phyloP scores from a whole-genome alignment of 768 basidiomycete genomes.

The Epithele typhae region DNA sequence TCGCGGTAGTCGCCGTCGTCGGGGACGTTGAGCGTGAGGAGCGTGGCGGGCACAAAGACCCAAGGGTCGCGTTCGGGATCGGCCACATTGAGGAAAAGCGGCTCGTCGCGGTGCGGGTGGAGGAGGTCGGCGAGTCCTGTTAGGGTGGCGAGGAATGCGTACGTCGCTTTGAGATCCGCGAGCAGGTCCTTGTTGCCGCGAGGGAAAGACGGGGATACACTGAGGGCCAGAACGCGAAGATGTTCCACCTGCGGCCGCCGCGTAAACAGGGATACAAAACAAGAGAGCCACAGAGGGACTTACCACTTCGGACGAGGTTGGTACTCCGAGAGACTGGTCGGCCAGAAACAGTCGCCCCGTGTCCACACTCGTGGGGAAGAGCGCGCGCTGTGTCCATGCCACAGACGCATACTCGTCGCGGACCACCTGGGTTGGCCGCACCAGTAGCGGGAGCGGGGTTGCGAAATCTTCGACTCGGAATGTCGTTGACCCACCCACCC shows the following conservation, averaged over 20 bases:
- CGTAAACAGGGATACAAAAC: not conserved
- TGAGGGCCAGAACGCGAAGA: constrained; percentile 29
- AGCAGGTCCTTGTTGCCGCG: constrained; percentile 25
- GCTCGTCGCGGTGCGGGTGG: constrained; percentile 18
- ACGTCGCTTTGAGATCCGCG: constrained; percentile 38
- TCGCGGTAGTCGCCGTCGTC: constrained; percentile 26
- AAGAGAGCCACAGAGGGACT: constrained; percentile 12
- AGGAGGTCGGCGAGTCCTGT: constrained; percentile 16
- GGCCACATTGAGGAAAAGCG: constrained; percentile 45
- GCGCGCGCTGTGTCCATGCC: constrained; percentile 47
- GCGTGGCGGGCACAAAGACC: constrained; percentile 35
- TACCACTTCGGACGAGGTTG: constrained; percentile 41
- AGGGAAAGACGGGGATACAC: constrained; percentile 26
- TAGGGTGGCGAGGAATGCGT: constrained; percentile 36
- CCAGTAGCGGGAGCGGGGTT: constrained; percentile 27
- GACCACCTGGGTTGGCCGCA: constrained; percentile 37
- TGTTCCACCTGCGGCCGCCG: constrained; percentile 34
- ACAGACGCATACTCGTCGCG: constrained; percentile 34
- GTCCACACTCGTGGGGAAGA: constrained; percentile 27
- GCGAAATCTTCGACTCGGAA: constrained; percentile 18
- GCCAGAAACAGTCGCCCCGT: constrained; percentile 28
- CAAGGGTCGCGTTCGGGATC: constrained; percentile 32
- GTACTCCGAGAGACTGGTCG: constrained; percentile 36
- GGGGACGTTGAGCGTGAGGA: constrained; percentile 34
- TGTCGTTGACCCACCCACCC: constrained; percentile 7